A percentile compares a stretch with the other conserved stretches of the same genome.
phyloP scores from a whole-genome alignment of 176 grass and related monocot genomes.

The Musa itinerans region DNA sequence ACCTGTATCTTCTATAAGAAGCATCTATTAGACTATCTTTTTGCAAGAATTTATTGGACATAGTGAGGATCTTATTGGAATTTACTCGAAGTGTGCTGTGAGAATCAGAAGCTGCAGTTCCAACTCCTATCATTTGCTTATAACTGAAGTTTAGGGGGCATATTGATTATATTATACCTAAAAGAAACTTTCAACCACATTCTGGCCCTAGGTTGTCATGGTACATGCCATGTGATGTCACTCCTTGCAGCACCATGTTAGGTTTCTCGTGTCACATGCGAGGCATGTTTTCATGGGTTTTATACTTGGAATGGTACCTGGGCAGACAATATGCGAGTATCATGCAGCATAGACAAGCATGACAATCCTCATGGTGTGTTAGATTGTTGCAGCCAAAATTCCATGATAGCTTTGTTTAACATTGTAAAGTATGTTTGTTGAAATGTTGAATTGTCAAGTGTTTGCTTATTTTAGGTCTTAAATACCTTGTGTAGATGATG shows the following conservation, averaged over 20 bases:
- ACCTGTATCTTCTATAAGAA: background rate
- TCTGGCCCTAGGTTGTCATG: background rate
- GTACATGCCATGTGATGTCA: background rate
- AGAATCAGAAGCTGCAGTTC: background rate
- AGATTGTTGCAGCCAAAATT: too few species aligned
- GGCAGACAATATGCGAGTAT: too few species aligned
- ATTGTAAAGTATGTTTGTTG: background rate
- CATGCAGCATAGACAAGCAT: too few species aligned
- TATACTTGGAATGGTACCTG: too few species aligned
- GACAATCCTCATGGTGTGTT: too few species aligned
- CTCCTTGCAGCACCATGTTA: too few species aligned
- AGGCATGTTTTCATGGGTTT: too few species aligned
- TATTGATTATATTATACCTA: background rate
- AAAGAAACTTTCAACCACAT: background rate
- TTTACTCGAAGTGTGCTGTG: background rate
- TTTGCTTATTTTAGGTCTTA: background rate
- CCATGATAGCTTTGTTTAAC: too few species aligned
- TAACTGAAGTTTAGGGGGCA: background rate
- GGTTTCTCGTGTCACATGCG: too few species aligned
- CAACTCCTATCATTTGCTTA: background rate
- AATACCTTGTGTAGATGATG: constrained; percentile 31
- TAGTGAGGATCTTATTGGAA: background rate
- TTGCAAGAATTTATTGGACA: background rate
- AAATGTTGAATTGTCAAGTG: background rate
- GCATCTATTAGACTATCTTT: background rate